Evolutionary conservation across 2,329 filamentous ascomycete species (phyloP).

Genomic region (Scedosporium dehoogii): DNA sequence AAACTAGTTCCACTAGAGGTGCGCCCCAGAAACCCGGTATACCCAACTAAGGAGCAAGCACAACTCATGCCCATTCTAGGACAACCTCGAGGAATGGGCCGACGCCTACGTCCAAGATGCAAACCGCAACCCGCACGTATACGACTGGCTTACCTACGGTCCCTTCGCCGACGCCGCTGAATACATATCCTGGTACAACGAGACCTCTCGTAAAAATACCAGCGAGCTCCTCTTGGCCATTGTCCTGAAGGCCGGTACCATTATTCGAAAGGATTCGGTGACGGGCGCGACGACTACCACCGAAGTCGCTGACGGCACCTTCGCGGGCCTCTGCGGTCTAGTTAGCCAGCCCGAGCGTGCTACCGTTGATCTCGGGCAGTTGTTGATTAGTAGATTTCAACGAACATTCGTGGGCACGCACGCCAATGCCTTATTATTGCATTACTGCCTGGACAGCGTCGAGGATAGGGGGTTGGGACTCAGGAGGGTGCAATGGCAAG

Average conservation of each 20-base stretch:
- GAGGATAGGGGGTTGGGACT: not conserved
- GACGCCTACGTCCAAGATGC: not conserved
- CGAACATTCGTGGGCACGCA: not conserved
- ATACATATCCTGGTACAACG: slow-evolving; percentile 5
- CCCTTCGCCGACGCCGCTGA: slow-evolving; percentile 5
- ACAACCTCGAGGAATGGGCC: not conserved
- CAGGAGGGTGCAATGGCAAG: not conserved
- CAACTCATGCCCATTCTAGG: not conserved
- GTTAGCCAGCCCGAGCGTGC: slow-evolving; percentile 6
- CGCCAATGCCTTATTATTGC: not conserved
- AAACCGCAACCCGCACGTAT: not conserved
- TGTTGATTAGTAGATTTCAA: slow-evolving; percentile 2
- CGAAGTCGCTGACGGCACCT: slow-evolving; percentile 4
- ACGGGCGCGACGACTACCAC: not conserved
- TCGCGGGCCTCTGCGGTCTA: slow-evolving; percentile 6
- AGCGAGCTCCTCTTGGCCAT: slow-evolving; percentile 5
- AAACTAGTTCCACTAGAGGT: not conserved
- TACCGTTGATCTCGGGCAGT: slow-evolving; percentile 5
- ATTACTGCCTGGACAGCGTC: not conserved
- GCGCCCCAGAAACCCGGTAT: not conserved
- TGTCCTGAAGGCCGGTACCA: slow-evolving; percentile 3
- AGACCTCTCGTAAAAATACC: slow-evolving; percentile 1
- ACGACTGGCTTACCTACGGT: slow-evolving; percentile 7
- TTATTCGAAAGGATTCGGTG: not conserved
- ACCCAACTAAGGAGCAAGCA: not conserved